These are phyloP conservation scores for Hanseniaspora lindneri DNA, from an alignment of 805 yeast species.

Conservation along the genomic window DNA sequence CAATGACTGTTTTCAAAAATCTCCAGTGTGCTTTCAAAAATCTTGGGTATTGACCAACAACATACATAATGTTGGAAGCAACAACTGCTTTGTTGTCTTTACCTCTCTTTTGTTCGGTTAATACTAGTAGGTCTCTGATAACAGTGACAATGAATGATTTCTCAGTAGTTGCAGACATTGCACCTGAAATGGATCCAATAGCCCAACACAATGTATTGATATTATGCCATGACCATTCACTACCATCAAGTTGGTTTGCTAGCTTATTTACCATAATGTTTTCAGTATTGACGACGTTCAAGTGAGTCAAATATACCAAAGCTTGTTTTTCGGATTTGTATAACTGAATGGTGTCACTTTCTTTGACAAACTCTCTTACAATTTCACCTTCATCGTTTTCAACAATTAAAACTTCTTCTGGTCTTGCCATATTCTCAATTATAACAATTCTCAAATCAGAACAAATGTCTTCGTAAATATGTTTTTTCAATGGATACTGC, in stretches of 20 bases:
- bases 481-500: constrained; percentile 75
- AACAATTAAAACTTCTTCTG: constrained; percentile 92
- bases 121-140: constrained; percentile 77
- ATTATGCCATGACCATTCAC: constrained; percentile 99
- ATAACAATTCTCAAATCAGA: constrained; percentile 82
- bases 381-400: constrained; percentile 99
- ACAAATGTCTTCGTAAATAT: constrained; percentile 64
- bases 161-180: constrained; percentile 97
- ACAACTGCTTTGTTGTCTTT: constrained; percentile 97
- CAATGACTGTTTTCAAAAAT: constrained; percentile 87
- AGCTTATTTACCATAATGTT: constrained; percentile 84
- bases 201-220: constrained; percentile 98
- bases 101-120: constrained; percentile 93
- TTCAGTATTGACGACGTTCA: constrained; percentile 89
- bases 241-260: constrained; percentile 84
- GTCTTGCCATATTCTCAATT: constrained; percentile 95
- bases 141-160: constrained; percentile 86
- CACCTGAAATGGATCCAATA: constrained; percentile 95
- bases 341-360: constrained; percentile 89
- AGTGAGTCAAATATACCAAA: constrained; percentile 84
- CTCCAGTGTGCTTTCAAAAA: constrained; percentile 97
- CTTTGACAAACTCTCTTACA: constrained; percentile 92
- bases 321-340: constrained; percentile 95
- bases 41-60: constrained; percentile 97
- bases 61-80: constrained; percentile 98